A percentile compares a stretch with the other conserved stretches of the same genome.
Conservation (phyloP, 257 asterid species). For the Solanum etuberosum region DNA sequence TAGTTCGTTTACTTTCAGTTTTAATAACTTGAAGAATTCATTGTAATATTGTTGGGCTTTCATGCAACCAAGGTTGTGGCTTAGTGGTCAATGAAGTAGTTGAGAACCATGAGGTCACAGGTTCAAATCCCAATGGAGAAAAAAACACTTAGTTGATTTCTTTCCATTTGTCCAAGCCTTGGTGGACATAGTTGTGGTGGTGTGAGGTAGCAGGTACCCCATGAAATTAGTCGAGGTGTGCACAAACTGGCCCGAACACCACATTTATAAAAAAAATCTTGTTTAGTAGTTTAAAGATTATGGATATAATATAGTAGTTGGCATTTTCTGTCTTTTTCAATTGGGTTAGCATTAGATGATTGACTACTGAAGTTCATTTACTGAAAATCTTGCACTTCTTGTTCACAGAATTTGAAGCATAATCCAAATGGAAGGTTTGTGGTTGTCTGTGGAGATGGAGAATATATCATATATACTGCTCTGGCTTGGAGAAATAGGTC, state of each 20-base stretch:
- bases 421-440: slow-evolving; percentile 98
- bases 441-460: slow-evolving; percentile 99
- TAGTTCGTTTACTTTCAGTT: background rate
- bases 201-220: background rate
- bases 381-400: background rate
- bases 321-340: background rate
- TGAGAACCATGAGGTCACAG: background rate
- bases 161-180: background rate
- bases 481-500: slow-evolving; percentile 98
- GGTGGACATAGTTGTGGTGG: background rate
- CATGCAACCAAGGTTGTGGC: background rate
- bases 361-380: slow-evolving; percentile 2
- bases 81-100: background rate
- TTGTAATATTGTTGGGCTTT: background rate
- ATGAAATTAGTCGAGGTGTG: background rate
- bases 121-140: background rate
- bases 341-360: background rate
- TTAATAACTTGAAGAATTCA: background rate
- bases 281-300: background rate
- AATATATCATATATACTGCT: slow-evolving; percentile 91
- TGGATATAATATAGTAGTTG: background rate
- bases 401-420: slow-evolving; percentile 81
- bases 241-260: background rate
- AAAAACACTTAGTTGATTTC: background rate
- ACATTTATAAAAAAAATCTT: background rate